A percentile compares a stretch with the other conserved stretches of the same genome.
phyloP scores from a whole-genome alignment of 2,329 filamentous ascomycete species.

The Pezicula neosporulosa region DNA sequence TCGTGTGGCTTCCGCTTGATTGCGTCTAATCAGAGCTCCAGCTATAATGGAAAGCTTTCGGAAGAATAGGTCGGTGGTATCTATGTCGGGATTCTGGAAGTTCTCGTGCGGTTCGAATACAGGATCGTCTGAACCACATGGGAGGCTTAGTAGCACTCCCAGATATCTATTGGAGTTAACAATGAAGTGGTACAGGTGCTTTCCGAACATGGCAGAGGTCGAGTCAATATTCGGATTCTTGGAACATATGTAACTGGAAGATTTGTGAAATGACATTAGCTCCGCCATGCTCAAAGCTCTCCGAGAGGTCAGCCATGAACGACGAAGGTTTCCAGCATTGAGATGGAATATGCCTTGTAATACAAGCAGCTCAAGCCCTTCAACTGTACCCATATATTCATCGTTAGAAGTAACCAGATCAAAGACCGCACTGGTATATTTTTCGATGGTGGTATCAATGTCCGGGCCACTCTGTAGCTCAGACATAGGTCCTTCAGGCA shows the following conservation, averaged over 20 bases:
- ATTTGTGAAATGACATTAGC: constrained; percentile 44
- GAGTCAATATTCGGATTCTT: too few species aligned
- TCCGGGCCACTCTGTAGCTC: background rate
- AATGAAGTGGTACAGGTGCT: too few species aligned
- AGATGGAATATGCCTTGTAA: constrained; percentile 39
- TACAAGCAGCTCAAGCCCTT: constrained; percentile 46
- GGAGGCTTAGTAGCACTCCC: background rate
- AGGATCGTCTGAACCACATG: background rate
- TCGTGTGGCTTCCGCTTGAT: background rate
- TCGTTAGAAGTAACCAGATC: constrained; percentile 38
- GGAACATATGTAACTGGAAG: constrained; percentile 29
- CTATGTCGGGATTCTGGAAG: too few species aligned
- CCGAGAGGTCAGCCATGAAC: constrained; percentile 39
- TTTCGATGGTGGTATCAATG: background rate
- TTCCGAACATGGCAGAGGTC: too few species aligned
- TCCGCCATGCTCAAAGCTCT: constrained; percentile 45
- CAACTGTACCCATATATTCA: constrained; percentile 37
- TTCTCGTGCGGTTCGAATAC: too few species aligned
- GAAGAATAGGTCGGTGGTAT: too few species aligned
- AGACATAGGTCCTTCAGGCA: background rate
- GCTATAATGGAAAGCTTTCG: background rate
- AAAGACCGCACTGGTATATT: background rate
- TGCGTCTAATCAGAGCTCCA: background rate
- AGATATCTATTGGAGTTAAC: too few species aligned
- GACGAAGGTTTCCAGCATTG: constrained; percentile 42